These are phyloP conservation scores for Ceratopteris richardii DNA, from an alignment of 75 land plant species.

Conservation along the genomic window DNA sequence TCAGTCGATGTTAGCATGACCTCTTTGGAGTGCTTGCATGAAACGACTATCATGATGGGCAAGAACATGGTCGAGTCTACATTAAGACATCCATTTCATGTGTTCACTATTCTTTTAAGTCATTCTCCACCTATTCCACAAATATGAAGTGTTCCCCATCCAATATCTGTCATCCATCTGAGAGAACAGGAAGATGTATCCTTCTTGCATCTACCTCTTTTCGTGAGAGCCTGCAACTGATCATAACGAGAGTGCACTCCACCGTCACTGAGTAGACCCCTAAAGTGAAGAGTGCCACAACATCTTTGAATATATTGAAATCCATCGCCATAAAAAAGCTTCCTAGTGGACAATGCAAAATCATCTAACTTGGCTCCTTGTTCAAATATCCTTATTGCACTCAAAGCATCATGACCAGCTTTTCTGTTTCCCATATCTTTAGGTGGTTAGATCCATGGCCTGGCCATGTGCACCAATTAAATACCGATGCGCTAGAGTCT, in stretches of 20 bases:
- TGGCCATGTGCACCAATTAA: constrained; percentile 79
- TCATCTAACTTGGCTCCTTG: constrained; percentile 98
- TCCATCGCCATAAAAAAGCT: constrained; percentile 79
- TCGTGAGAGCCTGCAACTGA: constrained; percentile 79
- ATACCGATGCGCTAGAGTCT: constrained; percentile 78
- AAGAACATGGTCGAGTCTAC: too few species aligned
- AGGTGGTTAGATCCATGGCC: constrained; percentile 84
- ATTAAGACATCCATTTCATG: constrained; percentile 79
- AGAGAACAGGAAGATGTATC: constrained; percentile 81
- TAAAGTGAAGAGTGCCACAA: constrained; percentile 84
- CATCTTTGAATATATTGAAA: constrained; percentile 73
- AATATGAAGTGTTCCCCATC: constrained; percentile 83
- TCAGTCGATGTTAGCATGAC: too few species aligned
- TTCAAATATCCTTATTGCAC: constrained; percentile 85
- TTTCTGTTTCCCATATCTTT: constrained; percentile 99
- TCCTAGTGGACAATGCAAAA: constrained; percentile 71
- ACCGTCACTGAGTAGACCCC: constrained; percentile 95
- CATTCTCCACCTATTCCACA: constrained; percentile 75
- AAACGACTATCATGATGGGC: too few species aligned
- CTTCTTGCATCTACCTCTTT: constrained; percentile 90
- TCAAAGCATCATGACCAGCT: constrained; percentile 96
- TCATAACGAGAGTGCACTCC: constrained; percentile 93
- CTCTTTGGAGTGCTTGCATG: too few species aligned
- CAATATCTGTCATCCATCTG: constrained; percentile 95
- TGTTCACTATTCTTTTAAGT: constrained; percentile 48